Conservation (phyloP, 805 yeast species). For the Peterozyma toletana region DNA sequence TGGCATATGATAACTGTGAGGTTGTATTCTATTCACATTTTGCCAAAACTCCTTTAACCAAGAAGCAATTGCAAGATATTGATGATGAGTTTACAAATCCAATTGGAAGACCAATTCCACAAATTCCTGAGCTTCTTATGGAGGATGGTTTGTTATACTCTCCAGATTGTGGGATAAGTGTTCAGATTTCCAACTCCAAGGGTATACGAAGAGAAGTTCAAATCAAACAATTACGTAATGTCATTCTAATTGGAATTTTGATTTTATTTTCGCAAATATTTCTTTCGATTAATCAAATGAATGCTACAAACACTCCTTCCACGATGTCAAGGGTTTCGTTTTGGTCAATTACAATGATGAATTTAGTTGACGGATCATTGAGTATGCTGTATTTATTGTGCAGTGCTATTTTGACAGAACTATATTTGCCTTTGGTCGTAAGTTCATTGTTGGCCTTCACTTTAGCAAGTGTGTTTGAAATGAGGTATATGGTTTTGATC, state of each 20-base stretch:
- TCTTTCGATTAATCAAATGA: conserved; percentile 62
- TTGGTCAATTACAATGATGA: conserved; percentile 57
- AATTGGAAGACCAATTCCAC: conserved; percentile 66
- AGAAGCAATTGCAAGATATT: conserved; percentile 46
- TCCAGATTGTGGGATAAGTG: conserved; percentile 76
- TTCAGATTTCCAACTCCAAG: conserved; percentile 27
- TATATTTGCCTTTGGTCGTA: conserved; percentile 63
- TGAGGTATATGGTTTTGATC: conserved; percentile 63
- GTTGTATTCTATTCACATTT: conserved; percentile 62
- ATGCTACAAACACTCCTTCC: conserved; percentile 70
- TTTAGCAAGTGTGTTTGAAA: conserved; percentile 66
- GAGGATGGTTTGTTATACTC: conserved; percentile 62
- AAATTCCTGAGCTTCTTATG: conserved; percentile 49
- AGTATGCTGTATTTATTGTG: conserved; percentile 56
- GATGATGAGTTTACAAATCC: conserved; percentile 73
- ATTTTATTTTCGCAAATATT: conserved; percentile 46
- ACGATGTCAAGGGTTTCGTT: conserved; percentile 68
- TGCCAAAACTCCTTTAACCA: conserved; percentile 47
- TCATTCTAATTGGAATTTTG: conserved; percentile 35
- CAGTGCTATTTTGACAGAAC: conserved; percentile 44
- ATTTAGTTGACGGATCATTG: conserved; percentile 61
- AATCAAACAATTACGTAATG: conserved; percentile 26
- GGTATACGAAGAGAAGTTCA: conserved; percentile 58
- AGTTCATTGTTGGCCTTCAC: conserved; percentile 65
- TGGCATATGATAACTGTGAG: conserved; percentile 51